Evolutionary conservation across 495 filamentous ascomycete species (phyloP), one percentile per base, ranked within the genome.

Genomic region (Aspergillus olivimuriae): DNA sequence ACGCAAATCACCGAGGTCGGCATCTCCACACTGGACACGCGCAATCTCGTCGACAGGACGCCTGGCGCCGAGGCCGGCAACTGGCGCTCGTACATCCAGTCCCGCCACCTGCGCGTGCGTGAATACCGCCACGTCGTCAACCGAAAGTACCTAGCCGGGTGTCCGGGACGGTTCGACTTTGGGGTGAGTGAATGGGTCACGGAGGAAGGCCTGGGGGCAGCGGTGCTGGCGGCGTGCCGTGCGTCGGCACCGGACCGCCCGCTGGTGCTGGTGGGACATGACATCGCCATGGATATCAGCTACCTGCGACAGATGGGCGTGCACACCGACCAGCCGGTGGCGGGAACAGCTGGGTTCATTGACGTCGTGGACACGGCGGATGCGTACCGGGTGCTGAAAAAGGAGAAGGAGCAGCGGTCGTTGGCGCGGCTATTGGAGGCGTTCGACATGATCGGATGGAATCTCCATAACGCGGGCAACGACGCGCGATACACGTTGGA

Each of bases 401-500:
- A 65, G 5, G 74, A 77, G 21, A 23, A 39, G 2, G 63, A 84
- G 15, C 39, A 61, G 3, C 69, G 71, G 16, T 75, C 72, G 2
- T 75, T 98, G 12, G 73, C 59, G 2, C 55, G 23, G 10, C 63
- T 94, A n/a, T 73, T 94, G 21, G 44, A 55, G 34, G 73, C 78
- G n/a, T 57, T 94, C 23, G 79, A 69, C 9, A 73, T 94, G 10
- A 53, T 58, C 1, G 75, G 64, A 4, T 74, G 72, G 65, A 65
- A 89, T 50, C 66, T 90, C 33, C 92, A 98, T 63, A 96, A 97
- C 52, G 92, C 84, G 31, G 81, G 92, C n/a, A 98, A 98, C 57
- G 92, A 98, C 56, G 92, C 92, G 4, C 78, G 77, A 4, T 94
- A 86, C 60, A 91, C 91, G 0, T 55, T 96, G 46, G 78, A 82